Conservation (phyloP, 78 protist species). For the Speleostelium caveatum region DNA sequence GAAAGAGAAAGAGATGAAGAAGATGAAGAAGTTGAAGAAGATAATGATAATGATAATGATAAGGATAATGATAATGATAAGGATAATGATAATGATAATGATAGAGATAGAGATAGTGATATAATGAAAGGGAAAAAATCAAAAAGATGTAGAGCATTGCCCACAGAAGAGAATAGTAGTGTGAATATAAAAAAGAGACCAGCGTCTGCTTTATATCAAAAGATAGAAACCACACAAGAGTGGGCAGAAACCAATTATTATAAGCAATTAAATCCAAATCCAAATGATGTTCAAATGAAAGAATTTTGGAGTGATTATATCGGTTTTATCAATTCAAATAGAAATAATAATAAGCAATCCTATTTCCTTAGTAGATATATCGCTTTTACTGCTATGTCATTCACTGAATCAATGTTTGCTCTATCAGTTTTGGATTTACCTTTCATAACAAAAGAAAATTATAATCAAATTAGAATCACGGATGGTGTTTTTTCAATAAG, state of each 20-base stretch:
- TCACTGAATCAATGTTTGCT: conserved; percentile 34
- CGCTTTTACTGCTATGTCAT: background rate
- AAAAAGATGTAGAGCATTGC: too few species aligned
- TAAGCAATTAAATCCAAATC: background rate
- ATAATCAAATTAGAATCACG: conserved; percentile 6
- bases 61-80: too few species aligned
- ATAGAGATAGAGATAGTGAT: too few species aligned
- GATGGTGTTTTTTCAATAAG: conserved; percentile 19
- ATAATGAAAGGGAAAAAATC: too few species aligned
- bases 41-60: too few species aligned
- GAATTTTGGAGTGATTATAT: conserved; percentile 74
- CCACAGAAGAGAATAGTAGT: background rate
- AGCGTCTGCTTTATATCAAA: conserved; percentile 15
- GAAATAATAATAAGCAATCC: background rate
- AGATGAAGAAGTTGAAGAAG: background rate
- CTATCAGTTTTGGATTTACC: conserved; percentile 69
- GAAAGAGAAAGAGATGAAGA: background rate
- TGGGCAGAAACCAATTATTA: conserved; percentile 78
- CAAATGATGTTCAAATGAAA: background rate
- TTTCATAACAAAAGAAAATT: conserved; percentile 40
- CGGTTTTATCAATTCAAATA: background rate
- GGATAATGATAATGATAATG: too few species aligned
- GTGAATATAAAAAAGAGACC: background rate
- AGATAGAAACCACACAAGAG: conserved; percentile 68
- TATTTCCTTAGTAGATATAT: conserved; percentile 44